phyloP scores from a whole-genome alignment of 345 rosid genomes.

The Boechera retrofracta region DNA sequence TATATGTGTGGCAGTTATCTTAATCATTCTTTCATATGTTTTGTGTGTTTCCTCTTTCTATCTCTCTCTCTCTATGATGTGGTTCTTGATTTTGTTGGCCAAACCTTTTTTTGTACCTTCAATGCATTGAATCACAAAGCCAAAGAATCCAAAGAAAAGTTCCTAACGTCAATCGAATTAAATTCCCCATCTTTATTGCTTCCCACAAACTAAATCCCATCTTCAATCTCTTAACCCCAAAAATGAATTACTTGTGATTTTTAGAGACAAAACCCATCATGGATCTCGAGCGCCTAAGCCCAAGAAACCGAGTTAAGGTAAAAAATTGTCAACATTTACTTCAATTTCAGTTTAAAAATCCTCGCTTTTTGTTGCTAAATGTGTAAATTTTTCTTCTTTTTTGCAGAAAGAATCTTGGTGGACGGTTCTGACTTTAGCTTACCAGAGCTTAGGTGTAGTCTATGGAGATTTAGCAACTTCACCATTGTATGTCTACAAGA shows the following conservation, averaged over 20 bases:
- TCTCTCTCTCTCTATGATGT: not conserved
- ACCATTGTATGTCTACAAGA: constrained; percentile 82
- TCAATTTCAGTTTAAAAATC: constrained; percentile 16
- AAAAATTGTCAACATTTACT: not conserved
- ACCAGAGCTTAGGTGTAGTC: constrained; percentile 86
- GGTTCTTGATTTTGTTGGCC: constrained; percentile 37
- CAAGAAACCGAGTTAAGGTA: constrained; percentile 65
- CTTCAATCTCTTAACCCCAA: not conserved
- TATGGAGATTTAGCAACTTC: constrained; percentile 91
- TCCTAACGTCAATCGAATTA: constrained; percentile 29
- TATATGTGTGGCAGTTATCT: constrained; percentile 48
- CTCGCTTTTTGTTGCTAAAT: constrained; percentile 8
- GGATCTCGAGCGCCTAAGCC: constrained; percentile 66
- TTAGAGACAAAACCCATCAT: constrained; percentile 46
- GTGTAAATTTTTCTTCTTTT: not conserved
- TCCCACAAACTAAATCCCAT: constrained; percentile 31
- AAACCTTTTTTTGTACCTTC: constrained; percentile 25
- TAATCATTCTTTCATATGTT: constrained; percentile 41
- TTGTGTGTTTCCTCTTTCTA: constrained; percentile 25
- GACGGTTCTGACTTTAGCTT: constrained; percentile 77
- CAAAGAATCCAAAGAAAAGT: constrained; percentile 1
- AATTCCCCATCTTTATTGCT: constrained; percentile 11
- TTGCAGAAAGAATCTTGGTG: constrained; percentile 80
- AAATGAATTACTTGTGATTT: constrained; percentile 35
- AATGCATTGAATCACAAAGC: constrained; percentile 26